Percentiles rank a stretch among this genome's conserved stretches.
These are phyloP conservation scores for Coemansia sp. DNA, from an alignment of 192 early-diverging fungal genomes.

Conservation along the genomic window DNA sequence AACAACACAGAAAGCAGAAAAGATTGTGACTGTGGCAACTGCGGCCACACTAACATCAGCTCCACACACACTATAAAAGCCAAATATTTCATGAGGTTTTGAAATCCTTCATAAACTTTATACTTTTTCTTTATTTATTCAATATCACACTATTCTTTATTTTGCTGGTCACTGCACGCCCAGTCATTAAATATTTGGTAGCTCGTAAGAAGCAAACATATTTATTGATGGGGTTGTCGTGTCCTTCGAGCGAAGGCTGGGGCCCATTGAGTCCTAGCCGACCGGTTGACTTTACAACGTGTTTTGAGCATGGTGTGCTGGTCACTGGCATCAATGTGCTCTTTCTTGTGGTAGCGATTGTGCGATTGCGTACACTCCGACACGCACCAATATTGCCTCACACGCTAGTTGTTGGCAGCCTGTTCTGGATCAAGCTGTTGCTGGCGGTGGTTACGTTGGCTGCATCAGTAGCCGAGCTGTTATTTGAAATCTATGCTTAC, in stretches of 20 bases:
- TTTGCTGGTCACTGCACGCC: no score
- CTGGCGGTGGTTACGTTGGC: conserved; percentile 3
- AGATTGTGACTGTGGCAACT: no score
- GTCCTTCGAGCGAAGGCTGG: conserved; percentile 43
- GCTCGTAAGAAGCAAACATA: no score
- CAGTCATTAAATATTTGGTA: no score
- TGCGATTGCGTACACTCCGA: conserved; percentile 5
- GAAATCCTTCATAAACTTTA: no score
- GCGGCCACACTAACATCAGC: no score
- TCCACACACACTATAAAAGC: no score
- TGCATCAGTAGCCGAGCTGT: conserved; percentile 26
- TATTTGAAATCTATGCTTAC: background rate
- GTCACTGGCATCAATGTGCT: conserved; percentile 6
- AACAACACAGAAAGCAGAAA: no score
- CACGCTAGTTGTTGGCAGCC: background rate
- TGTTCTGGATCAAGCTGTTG: conserved; percentile 18
- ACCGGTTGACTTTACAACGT: conserved; percentile 36
- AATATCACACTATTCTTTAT: no score
- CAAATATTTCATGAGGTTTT: no score
- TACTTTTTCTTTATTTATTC: no score
- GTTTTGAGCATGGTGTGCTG: conserved; percentile 42
- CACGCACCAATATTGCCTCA: background rate
- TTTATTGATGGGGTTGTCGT: conserved; percentile 14
- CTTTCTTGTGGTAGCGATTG: conserved; percentile 13
- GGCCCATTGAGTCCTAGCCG: conserved; percentile 33